These are phyloP conservation scores for Lipomyces orientalis DNA, from an alignment of 805 yeast genomes.

Conservation along the genomic window DNA sequence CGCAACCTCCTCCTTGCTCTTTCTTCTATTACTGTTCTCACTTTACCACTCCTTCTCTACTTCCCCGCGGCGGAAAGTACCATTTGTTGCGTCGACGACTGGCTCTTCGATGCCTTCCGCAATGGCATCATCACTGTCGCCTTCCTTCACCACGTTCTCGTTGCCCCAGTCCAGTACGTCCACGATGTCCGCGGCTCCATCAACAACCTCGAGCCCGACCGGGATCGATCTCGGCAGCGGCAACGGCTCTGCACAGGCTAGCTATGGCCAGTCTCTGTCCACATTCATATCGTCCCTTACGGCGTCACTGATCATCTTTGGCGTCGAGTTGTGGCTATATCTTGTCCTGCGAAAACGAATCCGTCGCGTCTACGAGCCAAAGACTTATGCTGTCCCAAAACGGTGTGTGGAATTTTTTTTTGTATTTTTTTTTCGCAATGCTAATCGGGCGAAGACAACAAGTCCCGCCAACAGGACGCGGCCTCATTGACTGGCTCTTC, in stretches of 20 bases:
- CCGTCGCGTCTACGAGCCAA: constrained; percentile 84
- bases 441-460: constrained; percentile 35
- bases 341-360: constrained; percentile 68
- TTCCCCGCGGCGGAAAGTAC: not conserved
- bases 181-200: constrained; percentile 14
- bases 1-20: not conserved
- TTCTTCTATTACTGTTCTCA: not conserved
- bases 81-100: not conserved
- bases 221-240: constrained; percentile 17
- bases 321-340: constrained; percentile 65
- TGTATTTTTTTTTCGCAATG: not conserved
- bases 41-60: not conserved
- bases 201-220: constrained; percentile 8
- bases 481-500: constrained; percentile 72
- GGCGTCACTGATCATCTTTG: constrained; percentile 70
- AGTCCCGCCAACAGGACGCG: constrained; percentile 76
- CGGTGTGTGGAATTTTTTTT: constrained; percentile 36
- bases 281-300: constrained; percentile 75
- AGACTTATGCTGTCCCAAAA: constrained; percentile 67
- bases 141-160: constrained; percentile 9
- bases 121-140: constrained; percentile 9
- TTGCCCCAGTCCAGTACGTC: constrained; percentile 15
- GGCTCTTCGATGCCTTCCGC: constrained; percentile 1
- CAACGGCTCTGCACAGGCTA: constrained; percentile 30
- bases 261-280: constrained; percentile 58